Percentiles rank a stretch among this genome's conserved stretches.
Conservation (phyloP, 192 early-diverging fungal species). For the Backusella australiensis region DNA sequence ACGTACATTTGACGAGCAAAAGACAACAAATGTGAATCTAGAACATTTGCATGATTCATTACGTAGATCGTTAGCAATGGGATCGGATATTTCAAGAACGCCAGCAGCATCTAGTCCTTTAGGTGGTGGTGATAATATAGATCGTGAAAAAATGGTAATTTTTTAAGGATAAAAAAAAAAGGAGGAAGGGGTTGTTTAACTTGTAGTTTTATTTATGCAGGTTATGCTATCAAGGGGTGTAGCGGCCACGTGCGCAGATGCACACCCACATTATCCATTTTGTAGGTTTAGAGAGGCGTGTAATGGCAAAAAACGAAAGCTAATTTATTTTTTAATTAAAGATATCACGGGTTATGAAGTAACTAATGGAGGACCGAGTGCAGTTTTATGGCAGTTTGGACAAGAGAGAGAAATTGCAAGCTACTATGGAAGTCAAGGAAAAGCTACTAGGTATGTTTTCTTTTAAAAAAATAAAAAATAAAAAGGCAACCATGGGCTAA, state of each 20-base stretch:
- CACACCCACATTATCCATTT: conserved; percentile 46
- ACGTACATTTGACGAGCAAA: conserved; percentile 35
- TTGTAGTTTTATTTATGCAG: neutral
- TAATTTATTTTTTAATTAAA: conserved; percentile 6
- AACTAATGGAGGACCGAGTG: conserved; percentile 54
- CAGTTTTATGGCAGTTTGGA: conserved; percentile 79
- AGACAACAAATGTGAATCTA: conserved; percentile 35
- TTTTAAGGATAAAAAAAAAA: neutral
- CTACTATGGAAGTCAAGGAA: conserved; percentile 50
- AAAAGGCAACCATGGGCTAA: conserved; percentile 23
- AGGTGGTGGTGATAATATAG: neutral
- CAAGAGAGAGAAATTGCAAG: conserved; percentile 64
- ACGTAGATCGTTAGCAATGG: conserved; percentile 37
- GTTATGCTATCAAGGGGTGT: conserved; percentile 34
- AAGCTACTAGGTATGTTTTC: conserved; percentile 38
- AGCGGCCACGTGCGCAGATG: conserved; percentile 42
- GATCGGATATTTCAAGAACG: conserved; percentile 18
- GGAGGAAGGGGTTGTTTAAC: neutral
- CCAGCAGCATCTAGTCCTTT: conserved; percentile 17
- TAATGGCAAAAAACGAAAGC: neutral
- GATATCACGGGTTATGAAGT: conserved; percentile 47
- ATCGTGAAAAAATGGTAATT: conserved; percentile 28
- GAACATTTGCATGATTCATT: conserved; percentile 62
- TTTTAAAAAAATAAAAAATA: neutral
- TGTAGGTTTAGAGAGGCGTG: conserved; percentile 22